phyloP scores from a whole-genome alignment of 441 rosid genomes.

The Euphorbia neoarborescens region DNA sequence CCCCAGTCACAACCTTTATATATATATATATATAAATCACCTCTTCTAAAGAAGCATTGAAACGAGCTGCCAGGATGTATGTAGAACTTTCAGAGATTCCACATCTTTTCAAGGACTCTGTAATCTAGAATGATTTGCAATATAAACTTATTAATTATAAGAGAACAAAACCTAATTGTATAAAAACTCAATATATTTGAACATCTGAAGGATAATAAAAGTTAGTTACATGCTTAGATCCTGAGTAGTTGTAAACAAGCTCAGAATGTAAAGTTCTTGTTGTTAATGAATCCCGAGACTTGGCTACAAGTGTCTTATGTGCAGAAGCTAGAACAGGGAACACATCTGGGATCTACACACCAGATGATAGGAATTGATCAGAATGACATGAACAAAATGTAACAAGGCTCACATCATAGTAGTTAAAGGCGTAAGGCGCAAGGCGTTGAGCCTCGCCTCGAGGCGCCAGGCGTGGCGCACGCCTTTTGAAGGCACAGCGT shows the following conservation, averaged over 20 bases:
- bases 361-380: not conserved
- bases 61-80: conserved; percentile 69
- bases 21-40: conserved; percentile 29
- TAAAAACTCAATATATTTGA: conserved; percentile 6
- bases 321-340: conserved; percentile 88
- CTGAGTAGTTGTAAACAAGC: conserved; percentile 75
- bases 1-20: not conserved
- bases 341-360: conserved; percentile 59
- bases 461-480: no score
- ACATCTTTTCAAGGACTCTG: conserved; percentile 82
- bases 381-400: not conserved
- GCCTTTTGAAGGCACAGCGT: no score
- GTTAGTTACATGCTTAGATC: conserved; percentile 69
- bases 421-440: no score
- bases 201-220: conserved; percentile 12
- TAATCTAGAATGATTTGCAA: conserved; percentile 39
- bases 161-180: not conserved
- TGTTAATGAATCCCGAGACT: conserved; percentile 65
- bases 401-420: not conserved
- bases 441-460: no score
- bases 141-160: not conserved
- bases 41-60: conserved; percentile 57
- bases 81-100: conserved; percentile 67
- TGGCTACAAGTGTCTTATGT: conserved; percentile 60
- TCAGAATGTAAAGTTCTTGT: conserved; percentile 88